Conservation (phyloP, 306 rosid genomes). For the Cucurbita ficifolia region DNA sequence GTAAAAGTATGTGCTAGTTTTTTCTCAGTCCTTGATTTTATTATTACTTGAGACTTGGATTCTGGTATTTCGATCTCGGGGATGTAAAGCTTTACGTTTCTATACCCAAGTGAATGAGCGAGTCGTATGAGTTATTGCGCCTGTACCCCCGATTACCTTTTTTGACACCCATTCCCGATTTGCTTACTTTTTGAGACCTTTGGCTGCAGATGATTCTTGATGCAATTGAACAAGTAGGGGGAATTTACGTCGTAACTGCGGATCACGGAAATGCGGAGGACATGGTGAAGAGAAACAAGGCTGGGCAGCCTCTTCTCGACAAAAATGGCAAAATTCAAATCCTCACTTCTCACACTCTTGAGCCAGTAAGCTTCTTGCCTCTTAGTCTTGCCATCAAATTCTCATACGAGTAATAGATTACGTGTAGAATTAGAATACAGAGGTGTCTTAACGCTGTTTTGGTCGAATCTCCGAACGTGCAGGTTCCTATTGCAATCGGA, state of each 20-base stretch:
- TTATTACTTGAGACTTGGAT: too few relatives aligned
- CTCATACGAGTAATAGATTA: not conserved
- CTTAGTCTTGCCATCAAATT: not conserved
- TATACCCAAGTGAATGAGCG: not conserved
- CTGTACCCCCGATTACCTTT: not conserved
- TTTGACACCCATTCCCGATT: not conserved
- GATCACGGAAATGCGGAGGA: constrained; percentile 99
- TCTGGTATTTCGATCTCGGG: too few relatives aligned
- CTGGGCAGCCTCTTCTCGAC: constrained; percentile 66
- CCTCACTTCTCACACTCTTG: constrained; percentile 90
- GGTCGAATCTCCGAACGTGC: not conserved
- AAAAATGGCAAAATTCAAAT: constrained; percentile 79
- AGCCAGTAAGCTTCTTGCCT: constrained; percentile 52
- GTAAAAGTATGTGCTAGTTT: constrained; percentile 48
- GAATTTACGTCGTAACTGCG: constrained; percentile 93
- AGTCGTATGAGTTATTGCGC: not conserved
- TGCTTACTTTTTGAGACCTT: not conserved
- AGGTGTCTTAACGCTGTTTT: not conserved
- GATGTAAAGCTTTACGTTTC: too few relatives aligned
- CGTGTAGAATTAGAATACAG: not conserved
- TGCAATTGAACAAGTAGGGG: constrained; percentile 84
- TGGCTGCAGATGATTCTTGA: constrained; percentile 73
- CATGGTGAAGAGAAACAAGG: constrained; percentile 89
- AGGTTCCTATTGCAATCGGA: constrained; percentile 97
- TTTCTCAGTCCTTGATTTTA: not conserved